Evolutionary conservation across 352 stramenopile genomes (phyloP).

Genomic region (Globisporangium canariense): DNA sequence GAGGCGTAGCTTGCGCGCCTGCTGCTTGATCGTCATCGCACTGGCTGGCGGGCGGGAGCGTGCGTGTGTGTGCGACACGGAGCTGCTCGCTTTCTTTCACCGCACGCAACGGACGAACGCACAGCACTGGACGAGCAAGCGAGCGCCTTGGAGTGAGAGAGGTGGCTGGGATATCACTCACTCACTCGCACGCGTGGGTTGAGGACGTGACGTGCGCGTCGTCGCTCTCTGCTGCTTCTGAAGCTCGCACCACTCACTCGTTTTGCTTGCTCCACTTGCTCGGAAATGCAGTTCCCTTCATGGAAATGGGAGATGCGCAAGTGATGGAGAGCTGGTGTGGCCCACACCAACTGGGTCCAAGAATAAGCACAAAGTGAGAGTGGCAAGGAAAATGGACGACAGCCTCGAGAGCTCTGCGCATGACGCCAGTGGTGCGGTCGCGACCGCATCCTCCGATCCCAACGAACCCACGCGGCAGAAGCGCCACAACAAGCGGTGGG

Average conservation of each 20-base stretch:
- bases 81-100: not conserved
- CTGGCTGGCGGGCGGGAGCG: not conserved
- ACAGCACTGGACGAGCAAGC: not conserved
- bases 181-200: not conserved
- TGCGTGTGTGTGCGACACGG: not conserved
- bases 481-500: not conserved
- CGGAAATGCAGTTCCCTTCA: not conserved
- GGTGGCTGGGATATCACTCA: not conserved
- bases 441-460: not conserved
- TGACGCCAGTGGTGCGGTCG: not conserved
- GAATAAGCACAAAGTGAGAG: not conserved
- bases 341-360: not conserved
- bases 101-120: not conserved
- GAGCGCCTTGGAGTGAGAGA: not conserved
- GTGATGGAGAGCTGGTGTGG: not conserved
- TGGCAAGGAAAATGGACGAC: not conserved
- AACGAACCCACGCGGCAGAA: not conserved
- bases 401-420: not conserved
- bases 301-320: not conserved
- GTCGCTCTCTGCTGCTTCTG: not conserved
- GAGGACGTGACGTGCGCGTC: not conserved
- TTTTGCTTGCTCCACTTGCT: not conserved
- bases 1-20: conserved; percentile 48
- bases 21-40: conserved; percentile 1
- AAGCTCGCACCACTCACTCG: not conserved